Conservation (phyloP, 2,329 filamentous ascomycete species). For the Claviceps humidiphila region DNA sequence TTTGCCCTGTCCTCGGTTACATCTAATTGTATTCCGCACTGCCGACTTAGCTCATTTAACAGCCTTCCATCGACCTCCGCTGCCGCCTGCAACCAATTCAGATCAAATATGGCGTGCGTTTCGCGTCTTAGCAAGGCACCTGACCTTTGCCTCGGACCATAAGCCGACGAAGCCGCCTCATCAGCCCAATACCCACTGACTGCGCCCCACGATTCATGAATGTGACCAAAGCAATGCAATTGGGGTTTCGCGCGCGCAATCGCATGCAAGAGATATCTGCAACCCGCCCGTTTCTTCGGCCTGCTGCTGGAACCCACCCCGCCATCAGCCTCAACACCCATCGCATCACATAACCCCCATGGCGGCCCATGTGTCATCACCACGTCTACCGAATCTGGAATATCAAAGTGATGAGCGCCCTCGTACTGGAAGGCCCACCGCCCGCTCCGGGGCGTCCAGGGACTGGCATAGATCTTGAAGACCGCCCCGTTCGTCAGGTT, state of each 20-base stretch:
- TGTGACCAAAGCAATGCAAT: constrained; percentile 44
- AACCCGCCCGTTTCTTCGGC: constrained; percentile 25
- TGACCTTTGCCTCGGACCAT: too few species aligned
- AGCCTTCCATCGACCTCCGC: too few species aligned
- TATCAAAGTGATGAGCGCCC: constrained; percentile 24
- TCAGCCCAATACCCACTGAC: too few species aligned
- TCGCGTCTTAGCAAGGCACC: too few species aligned
- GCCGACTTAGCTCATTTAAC: too few species aligned
- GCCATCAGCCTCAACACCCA: not conserved
- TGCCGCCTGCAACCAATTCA: too few species aligned
- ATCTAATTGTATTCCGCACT: too few species aligned
- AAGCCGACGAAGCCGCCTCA: too few species aligned
- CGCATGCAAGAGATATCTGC: constrained; percentile 30
- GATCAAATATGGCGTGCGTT: too few species aligned
- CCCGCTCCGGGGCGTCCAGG: constrained; percentile 30
- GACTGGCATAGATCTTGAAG: constrained; percentile 39
- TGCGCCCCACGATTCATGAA: constrained; percentile 46
- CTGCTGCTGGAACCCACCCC: not conserved
- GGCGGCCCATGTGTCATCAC: constrained; percentile 44
- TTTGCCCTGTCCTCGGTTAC: too few species aligned
- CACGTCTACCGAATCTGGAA: constrained; percentile 27
- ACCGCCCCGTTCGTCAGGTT: constrained; percentile 33
- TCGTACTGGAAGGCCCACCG: constrained; percentile 39
- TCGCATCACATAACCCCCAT: constrained; percentile 33
- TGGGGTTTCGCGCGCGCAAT: constrained; percentile 28